Evolutionary conservation across 2,329 filamentous ascomycete genomes (phyloP), one percentile per base, ranked within the genome.

Genomic region (Paecilomyces fulvus): DNA sequence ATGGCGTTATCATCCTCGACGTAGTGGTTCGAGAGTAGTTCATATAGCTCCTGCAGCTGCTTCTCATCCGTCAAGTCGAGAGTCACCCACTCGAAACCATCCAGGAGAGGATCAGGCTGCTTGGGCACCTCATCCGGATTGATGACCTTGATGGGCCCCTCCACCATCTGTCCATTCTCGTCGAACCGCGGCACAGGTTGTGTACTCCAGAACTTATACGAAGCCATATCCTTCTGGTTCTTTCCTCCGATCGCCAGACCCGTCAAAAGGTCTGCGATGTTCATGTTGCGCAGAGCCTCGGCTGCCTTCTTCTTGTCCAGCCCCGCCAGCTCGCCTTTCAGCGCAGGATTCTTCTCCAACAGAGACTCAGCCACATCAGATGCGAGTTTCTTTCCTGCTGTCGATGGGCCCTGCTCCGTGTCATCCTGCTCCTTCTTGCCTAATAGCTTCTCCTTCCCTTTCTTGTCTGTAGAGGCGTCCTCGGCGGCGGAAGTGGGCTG

Each of bases 151-250:
- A 99, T 89, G 0, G 92, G 90, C 0, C 94, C 94, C 66, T 97
- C 92, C 60, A 85, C 79, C 52, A 85, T 67, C 58, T 79, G 75
- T 53, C 81, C 76, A 73, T 70, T 86, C 78, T 79, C 77, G 53
- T 78, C 75, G 68, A 97, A 96, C 67, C 86, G 87, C 53, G 89
- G 89, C 58, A 99, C 94, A 0, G 94, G 94, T 73, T 99, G 94
- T 51, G 94, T 99, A 73, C 90, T 86, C 94, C 94, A 99, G 78
- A 99, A 99, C 75, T 95, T 96, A 81, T 97, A 96, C 57, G 87
- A 89, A 6, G 87, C 91, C 90, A 96, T 96, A 69, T 96, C 92
- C 78, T 96, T 96, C 65, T 85, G 86, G 67, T 95, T 95, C 80
- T 94, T 95, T 56, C 88, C 89, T 59, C 83, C 85, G 7, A 89